A percentile compares a stretch with the other conserved stretches of the same genome.
Evolutionary conservation across 805 yeast genomes (phyloP).

Genomic region (Wickerhamiella cacticola): DNA sequence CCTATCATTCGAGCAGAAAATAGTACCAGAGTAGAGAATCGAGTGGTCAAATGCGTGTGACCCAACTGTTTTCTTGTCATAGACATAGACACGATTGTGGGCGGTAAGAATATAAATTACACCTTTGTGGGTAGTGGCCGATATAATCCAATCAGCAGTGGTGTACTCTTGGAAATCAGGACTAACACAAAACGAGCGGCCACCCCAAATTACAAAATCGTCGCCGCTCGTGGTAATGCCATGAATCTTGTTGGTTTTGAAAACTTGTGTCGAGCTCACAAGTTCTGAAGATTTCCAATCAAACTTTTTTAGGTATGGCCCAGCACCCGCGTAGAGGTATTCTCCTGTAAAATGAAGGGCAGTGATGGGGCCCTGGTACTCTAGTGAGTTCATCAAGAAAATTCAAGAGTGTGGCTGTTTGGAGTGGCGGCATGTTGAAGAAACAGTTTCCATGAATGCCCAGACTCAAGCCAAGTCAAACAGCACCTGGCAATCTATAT

Average conservation of each 20-base stretch:
- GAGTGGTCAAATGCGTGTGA: slow-evolving; percentile 45
- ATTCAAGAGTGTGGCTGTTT: background rate
- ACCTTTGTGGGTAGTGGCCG: slow-evolving; percentile 34
- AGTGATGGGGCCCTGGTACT: slow-evolving; percentile 47
- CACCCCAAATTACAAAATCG: slow-evolving; percentile 48
- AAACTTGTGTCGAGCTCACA: slow-evolving; percentile 36
- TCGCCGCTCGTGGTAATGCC: slow-evolving; percentile 41
- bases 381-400: background rate
- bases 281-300: slow-evolving; percentile 33
- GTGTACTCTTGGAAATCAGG: slow-evolving; percentile 30
- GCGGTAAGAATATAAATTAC: slow-evolving; percentile 54
- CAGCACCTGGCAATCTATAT: too few species aligned
- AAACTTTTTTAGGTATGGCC: slow-evolving; percentile 51
- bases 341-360: slow-evolving; percentile 38
- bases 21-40: slow-evolving; percentile 76
- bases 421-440: background rate
- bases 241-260: slow-evolving; percentile 70
- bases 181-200: slow-evolving; percentile 40
- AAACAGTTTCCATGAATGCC: background rate
- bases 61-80: background rate
- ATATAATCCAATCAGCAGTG: slow-evolving; percentile 69
- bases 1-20: slow-evolving; percentile 34
- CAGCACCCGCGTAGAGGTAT: slow-evolving; percentile 51
- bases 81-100: slow-evolving; percentile 52
- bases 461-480: too few species aligned